phyloP scores from a whole-genome alignment of 805 yeast species.

The Zygosaccharomyces kombuchaensis region DNA sequence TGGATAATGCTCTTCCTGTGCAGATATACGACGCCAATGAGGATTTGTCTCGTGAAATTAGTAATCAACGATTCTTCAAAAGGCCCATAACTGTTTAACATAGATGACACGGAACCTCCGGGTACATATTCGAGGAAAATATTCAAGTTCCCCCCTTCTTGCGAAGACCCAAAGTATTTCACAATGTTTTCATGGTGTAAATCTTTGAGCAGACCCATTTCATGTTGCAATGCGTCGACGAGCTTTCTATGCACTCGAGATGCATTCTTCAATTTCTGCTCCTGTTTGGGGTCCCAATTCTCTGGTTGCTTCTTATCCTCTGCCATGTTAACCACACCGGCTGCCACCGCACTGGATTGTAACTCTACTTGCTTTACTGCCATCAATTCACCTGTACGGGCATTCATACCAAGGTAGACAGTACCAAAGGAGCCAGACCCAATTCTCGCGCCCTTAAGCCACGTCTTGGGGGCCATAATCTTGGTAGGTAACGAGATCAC shows the following conservation, averaged over 20 bases:
- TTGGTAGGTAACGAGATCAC: conserved; percentile 29
- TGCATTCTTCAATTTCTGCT: conserved; percentile 19
- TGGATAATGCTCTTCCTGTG: conserved; percentile 76
- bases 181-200: conserved; percentile 90
- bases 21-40: conserved; percentile 67
- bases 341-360: conserved; percentile 41
- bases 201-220: conserved; percentile 70
- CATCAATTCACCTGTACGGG: conserved; percentile 90
- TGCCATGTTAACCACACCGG: conserved; percentile 22
- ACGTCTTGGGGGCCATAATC: conserved; percentile 61
- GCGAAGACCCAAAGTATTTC: conserved; percentile 82
- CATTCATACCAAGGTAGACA: conserved; percentile 88
- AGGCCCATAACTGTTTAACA: conserved; percentile 70
- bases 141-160: conserved; percentile 65
- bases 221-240: conserved; percentile 79
- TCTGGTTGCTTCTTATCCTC: conserved; percentile 18
- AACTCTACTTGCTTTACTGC: conserved; percentile 93
- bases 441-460: conserved; percentile 90
- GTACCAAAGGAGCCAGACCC: conserved; percentile 96
- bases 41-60: conserved; percentile 69
- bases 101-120: conserved; percentile 66
- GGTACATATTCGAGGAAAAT: conserved; percentile 78
- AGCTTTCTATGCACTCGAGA: conserved; percentile 44
- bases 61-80: conserved; percentile 72
- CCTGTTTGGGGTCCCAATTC: conserved; percentile 20